These are phyloP conservation scores for Fusarium xyrophilum DNA, from an alignment of 2,329 filamentous ascomycete species.

Conservation along the genomic window DNA sequence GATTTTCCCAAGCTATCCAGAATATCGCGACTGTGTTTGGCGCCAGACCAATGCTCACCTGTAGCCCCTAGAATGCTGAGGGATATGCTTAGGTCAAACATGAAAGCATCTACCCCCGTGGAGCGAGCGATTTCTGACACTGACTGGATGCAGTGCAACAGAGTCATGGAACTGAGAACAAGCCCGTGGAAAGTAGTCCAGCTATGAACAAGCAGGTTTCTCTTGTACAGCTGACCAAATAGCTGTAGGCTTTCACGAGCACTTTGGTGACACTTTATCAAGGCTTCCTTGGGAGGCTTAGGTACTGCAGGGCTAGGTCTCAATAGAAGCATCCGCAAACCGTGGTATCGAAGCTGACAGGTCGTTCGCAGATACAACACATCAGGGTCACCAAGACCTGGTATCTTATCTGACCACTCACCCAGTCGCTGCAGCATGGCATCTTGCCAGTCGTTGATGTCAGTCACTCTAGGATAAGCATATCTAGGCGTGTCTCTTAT, in stretches of 20 bases:
- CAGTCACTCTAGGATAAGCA: conserved; percentile 54
- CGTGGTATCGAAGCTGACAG: conserved; percentile 56
- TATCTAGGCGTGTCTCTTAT: conserved; percentile 55
- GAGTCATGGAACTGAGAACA: conserved; percentile 56
- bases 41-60: conserved; percentile 60
- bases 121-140: conserved; percentile 50
- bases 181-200: conserved; percentile 58
- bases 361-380: conserved; percentile 41
- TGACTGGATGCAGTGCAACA: conserved; percentile 59
- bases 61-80: conserved; percentile 58
- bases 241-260: conserved; percentile 51
- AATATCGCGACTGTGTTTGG: conserved; percentile 55
- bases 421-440: conserved; percentile 51
- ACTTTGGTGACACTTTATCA: conserved; percentile 53
- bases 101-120: conserved; percentile 50
- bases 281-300: conserved; percentile 50
- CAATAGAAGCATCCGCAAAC: conserved; percentile 56
- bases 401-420: conserved; percentile 50
- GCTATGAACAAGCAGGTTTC: conserved; percentile 54
- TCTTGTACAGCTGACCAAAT: conserved; percentile 53
- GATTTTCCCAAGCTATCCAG: conserved; percentile 50
- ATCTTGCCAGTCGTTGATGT: conserved; percentile 56
- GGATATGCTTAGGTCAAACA: conserved; percentile 51
- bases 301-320: conserved; percentile 61
- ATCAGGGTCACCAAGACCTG: conserved; percentile 27